Base-by-base conservation (phyloP, 1,139 yeast species). In the Lipomyces yarrowii region DNA sequence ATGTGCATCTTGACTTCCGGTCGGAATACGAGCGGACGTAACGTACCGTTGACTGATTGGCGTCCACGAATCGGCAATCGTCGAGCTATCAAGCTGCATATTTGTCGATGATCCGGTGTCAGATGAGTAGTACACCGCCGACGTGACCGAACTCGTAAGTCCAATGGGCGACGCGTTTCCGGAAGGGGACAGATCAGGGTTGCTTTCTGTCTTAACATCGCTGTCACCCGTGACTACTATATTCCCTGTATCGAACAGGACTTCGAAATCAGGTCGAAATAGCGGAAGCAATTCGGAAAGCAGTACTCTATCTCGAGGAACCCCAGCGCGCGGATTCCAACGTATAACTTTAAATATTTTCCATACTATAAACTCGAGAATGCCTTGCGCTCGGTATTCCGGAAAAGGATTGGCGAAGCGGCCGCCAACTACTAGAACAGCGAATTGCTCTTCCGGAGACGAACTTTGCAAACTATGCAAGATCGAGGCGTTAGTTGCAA, bases 361-460 rank as follows among this genome's bases (percentile, higher is more conserved):
- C 71, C 71, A 69, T 30, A 64, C 33, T 10, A 69, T 79, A 77
- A 92, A 93, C 78, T 93, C 98, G 75, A 90, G 90, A 6, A 91
- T 83, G 0, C 98, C 91, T 77, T 92, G 98, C 2, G 93, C 89
- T 59, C 98, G 81, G 75, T 93, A 93, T 74, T 93, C 97, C n/a
- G 84, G 84, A 74, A 93, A 93, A 1, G 98, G 98, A 74, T 93
- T 93, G 64, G 91, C 96, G 77, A 85, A 93, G 75, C 92, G 82
- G 7, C 98, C 98, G 11, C 86, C 85, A 0, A 93, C 83, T 10
- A 84, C 83, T 67, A 91, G 82, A 1, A 85, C 79, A 58, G 78
- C 79, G 73, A 81, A 86, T 61, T 72, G 76, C 72, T 51, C 68
- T 61, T 59, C 70, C 18, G 69, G 69, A 23, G 57, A 33, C 1